phyloP scores from a whole-genome alignment of 495 filamentous ascomycete species.

The Lepraria neglecta region DNA sequence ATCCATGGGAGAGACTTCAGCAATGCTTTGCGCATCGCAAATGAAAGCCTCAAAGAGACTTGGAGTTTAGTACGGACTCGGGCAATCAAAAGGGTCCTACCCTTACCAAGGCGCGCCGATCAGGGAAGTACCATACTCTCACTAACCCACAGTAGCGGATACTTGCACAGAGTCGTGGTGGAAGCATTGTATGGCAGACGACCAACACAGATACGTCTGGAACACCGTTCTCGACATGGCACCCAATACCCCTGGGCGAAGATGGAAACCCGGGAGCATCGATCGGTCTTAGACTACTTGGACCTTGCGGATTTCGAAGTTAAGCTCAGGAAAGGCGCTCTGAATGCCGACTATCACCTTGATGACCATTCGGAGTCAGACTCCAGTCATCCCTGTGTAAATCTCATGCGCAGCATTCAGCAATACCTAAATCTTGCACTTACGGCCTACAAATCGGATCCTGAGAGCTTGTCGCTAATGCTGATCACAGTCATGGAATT shows the following conservation, averaged over 20 bases:
- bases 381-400: conserved; percentile 28
- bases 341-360: background rate
- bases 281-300: background rate
- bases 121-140: conserved; percentile 3
- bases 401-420: conserved; percentile 35
- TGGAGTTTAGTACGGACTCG: conserved; percentile 35
- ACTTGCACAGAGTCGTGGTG: conserved; percentile 29
- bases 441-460: conserved; percentile 39
- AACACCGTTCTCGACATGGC: conserved; percentile 2
- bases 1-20: conserved; percentile 22
- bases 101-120: conserved; percentile 37
- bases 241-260: background rate
- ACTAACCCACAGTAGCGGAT: conserved; percentile 27
- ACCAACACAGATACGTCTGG: background rate
- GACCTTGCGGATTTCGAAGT: background rate
- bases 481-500: conserved; percentile 54
- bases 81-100: conserved; percentile 31
- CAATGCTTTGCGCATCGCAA: conserved; percentile 29
- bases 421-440: conserved; percentile 33
- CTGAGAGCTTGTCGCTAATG: conserved; percentile 51
- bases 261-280: background rate
- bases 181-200: conserved; percentile 13
- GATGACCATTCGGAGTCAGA: background rate
- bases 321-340: background rate
- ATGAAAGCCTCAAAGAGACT: conserved; percentile 25